Conservation (phyloP, 331 rosid genomes). For the Erythrophleum ivorense region DNA sequence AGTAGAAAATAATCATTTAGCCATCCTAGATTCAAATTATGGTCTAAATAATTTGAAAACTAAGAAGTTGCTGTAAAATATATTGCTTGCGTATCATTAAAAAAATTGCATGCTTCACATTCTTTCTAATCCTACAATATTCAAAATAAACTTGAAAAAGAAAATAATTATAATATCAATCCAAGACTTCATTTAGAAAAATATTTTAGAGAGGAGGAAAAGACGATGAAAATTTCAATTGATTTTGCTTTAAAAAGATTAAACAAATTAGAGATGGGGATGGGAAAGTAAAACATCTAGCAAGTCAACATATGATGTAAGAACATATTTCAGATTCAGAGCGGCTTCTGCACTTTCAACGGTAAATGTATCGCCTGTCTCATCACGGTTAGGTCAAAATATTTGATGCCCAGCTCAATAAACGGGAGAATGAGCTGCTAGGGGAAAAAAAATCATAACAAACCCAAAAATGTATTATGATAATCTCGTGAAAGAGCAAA, state of each 20-base stretch:
- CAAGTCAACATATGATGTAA: too few species aligned
- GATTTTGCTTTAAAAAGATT: background rate
- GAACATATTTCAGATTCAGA: too few species aligned
- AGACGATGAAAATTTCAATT: background rate
- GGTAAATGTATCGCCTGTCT: too few species aligned
- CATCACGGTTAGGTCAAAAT: too few species aligned
- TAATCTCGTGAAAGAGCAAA: too few species aligned
- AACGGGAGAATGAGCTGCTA: too few species aligned
- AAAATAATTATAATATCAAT: background rate
- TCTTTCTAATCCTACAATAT: background rate
- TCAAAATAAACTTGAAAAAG: background rate
- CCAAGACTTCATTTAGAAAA: background rate
- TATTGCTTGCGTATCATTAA: background rate
- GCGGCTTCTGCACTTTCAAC: too few species aligned
- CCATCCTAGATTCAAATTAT: slow-evolving; percentile 8
- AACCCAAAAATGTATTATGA: too few species aligned
- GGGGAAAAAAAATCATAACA: too few species aligned
- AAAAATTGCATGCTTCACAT: background rate
- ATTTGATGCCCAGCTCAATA: too few species aligned
- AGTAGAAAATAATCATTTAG: background rate
- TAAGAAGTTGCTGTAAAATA: background rate
- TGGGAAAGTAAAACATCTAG: too few species aligned
- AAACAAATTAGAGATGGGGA: background rate
- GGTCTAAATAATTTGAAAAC: background rate
- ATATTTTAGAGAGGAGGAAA: background rate